Percentiles rank a stretch among this genome's conserved stretches.
Evolutionary conservation across 768 basidiomycete species (phyloP).

Genomic region (Russula compacta): DNA sequence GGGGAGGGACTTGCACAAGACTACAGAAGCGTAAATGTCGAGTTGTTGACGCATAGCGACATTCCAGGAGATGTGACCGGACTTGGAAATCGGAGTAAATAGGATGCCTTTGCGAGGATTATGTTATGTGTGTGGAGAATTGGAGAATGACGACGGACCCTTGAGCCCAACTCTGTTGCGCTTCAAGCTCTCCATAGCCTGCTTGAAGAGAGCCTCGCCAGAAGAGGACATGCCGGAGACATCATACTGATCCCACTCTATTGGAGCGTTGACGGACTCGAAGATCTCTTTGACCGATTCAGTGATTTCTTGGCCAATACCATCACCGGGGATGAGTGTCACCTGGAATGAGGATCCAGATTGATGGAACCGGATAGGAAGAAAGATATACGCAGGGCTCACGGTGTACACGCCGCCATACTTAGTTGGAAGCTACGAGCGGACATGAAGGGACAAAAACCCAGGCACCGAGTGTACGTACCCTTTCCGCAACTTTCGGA

Average conservation of each 20-base stretch:
- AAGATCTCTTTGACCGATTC: slow-evolving; percentile 99
- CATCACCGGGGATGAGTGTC: slow-evolving; percentile 96
- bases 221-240: slow-evolving; percentile 93
- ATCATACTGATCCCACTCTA: slow-evolving; percentile 98
- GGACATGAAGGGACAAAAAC: slow-evolving; percentile 9
- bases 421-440: slow-evolving; percentile 66
- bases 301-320: slow-evolving; percentile 94
- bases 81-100: slow-evolving; percentile 94
- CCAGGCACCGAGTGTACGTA: slow-evolving; percentile 29
- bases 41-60: slow-evolving; percentile 99
- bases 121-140: not conserved
- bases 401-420: slow-evolving; percentile 92
- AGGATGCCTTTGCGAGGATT: slow-evolving; percentile 65
- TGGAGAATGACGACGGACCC: slow-evolving; percentile 42
- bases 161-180: slow-evolving; percentile 97
- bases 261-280: slow-evolving; percentile 93
- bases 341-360: slow-evolving; percentile 44
- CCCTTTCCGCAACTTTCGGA: slow-evolving; percentile 64
- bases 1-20: slow-evolving; percentile 95
- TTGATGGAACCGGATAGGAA: slow-evolving; percentile 7
- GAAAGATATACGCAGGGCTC: slow-evolving; percentile 24
- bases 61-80: slow-evolving; percentile 98
- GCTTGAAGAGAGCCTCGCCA: slow-evolving; percentile 91
- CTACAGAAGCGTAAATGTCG: slow-evolving; percentile 98
- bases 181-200: slow-evolving; percentile 96